Base-by-base conservation (phyloP, 148 eudicot genomes). In the Simmondsia chinensis region DNA sequence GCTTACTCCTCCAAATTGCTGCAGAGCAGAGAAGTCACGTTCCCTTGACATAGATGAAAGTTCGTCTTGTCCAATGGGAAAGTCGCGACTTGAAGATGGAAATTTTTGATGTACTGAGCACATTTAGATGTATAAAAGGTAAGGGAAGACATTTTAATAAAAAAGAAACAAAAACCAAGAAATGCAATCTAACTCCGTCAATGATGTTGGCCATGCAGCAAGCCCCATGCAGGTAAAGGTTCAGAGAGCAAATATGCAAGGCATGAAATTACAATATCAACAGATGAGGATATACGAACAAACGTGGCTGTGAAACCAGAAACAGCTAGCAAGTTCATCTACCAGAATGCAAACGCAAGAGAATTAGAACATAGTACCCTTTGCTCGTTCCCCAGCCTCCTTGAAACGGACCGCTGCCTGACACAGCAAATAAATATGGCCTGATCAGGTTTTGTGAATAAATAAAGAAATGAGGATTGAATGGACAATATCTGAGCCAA, bases 341-440 rank as follows among this genome's bases (percentile, higher is more conserved):
- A 43, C 17, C 17, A 17, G 9, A 4, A 17, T 22, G 20, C 28
- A 24, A 30, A 12, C 13, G 12, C 3, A 46, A 11, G 23, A 4
- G 40, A 20, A 9, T 15, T 28, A 35, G 35, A 26, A 25, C 6
- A 44, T 27, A 11, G 13, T 77, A 80, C 96, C 89, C 40, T 50
- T 63, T 40, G 39, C 42, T 51, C 55, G 54, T 51, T 70, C 54
- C 18, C 72, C 96, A 35, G 85, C 88, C 39, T 63, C 79, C 58
- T 83, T 76, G 61, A 87, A 87, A 46, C 67, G 82, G 59, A 62
- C 67, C 27, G 94, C 94, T 22, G 96, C 96, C 96, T 87, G 49
- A 36, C 20, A 70, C 28, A 57, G 33, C 43, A 34, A 27, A 30
- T 34, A 45, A 10, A 28, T 4, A 6, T n/a, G n/a, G n/a, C n/a